A percentile compares a stretch with the other conserved stretches of the same genome.
Conservation (phyloP, 2,329 filamentous ascomycete genomes). For the Calonectria pauciramosa region DNA sequence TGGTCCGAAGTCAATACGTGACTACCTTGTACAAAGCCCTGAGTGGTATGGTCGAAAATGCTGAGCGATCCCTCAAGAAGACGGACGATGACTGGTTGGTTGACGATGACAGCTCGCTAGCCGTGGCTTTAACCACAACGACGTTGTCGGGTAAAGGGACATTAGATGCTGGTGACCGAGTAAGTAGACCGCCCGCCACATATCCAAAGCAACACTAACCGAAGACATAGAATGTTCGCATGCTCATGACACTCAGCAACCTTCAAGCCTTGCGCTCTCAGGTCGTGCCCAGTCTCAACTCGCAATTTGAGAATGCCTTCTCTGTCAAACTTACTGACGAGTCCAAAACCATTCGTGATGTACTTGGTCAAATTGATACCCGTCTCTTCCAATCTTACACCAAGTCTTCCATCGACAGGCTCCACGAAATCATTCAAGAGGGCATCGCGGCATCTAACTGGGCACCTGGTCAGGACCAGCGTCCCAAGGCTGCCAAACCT, state of each 20-base stretch:
- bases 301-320: constrained; percentile 94
- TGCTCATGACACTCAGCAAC: constrained; percentile 94
- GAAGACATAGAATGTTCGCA: constrained; percentile 83
- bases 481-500: constrained; percentile 82
- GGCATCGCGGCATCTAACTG: constrained; percentile 81
- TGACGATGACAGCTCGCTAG: constrained; percentile 58
- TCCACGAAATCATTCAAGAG: constrained; percentile 78
- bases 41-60: constrained; percentile 97
- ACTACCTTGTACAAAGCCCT: constrained; percentile 94
- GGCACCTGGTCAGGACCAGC: constrained; percentile 70
- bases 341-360: constrained; percentile 90
- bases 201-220: constrained; percentile 39
- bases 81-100: constrained; percentile 73
- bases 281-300: constrained; percentile 88
- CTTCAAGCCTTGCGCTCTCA: constrained; percentile 85
- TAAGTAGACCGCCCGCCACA: constrained; percentile 50
- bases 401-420: constrained; percentile 76
- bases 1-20: constrained; percentile 93
- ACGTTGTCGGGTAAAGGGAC: constrained; percentile 60
- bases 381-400: constrained; percentile 95
- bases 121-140: constrained; percentile 48
- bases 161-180: constrained; percentile 69
- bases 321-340: constrained; percentile 95
- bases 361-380: constrained; percentile 89
- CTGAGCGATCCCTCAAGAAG: constrained; percentile 79